Base-by-base conservation (phyloP, 176 grass and related monocot species). In the Triticum turgidum region DNA sequence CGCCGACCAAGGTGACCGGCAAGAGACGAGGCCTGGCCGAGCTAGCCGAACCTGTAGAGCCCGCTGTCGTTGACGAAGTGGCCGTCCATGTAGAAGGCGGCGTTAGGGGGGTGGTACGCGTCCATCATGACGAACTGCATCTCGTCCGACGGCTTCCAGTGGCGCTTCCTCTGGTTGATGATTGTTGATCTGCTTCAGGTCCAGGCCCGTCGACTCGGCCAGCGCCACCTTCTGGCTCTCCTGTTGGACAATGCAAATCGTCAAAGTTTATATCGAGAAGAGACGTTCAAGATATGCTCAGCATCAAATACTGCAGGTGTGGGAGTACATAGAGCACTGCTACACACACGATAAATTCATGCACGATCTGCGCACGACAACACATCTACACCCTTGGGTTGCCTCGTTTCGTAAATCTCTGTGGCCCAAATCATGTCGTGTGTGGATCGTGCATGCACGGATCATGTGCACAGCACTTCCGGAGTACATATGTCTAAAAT, bases 151-250 rank as follows among this genome's bases (percentile, higher is more conserved):
- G 93, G 96, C 59, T 98, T 98, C 96, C 96, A 98, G 78, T 98
- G 96, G n/a, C 96, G 93, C 68, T 98, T 98, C 84, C 96, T 83
- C 79, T 98, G 95, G 89, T 98, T 98, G 83, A 95, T 98, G 86
- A 95, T 98, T 98, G 83, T 98, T 95, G 84, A 98, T 98, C 89
- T 98, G 96, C 86, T 98, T 98, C 89, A 94, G 83, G 52, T 98
- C 96, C 6, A 98, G 93, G 1, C 96, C 96, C 0, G 96, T 98
- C 0, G 96, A 94, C 73, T 98, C 91, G 0, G 93, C 93, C n/a
- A 95, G 80, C 1, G 89, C 90, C 69, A 90, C 84, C 88, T 98
- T 98, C 83, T 98, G 93, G 58, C 86, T 91, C 83, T 98, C 96
- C 96, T 98, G 89, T 73, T 78, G 37, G 5, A 80, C 13, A 4